phyloP scores from a whole-genome alignment of 768 basidiomycete species.

The Trichaptum fuscoviolaceum region DNA sequence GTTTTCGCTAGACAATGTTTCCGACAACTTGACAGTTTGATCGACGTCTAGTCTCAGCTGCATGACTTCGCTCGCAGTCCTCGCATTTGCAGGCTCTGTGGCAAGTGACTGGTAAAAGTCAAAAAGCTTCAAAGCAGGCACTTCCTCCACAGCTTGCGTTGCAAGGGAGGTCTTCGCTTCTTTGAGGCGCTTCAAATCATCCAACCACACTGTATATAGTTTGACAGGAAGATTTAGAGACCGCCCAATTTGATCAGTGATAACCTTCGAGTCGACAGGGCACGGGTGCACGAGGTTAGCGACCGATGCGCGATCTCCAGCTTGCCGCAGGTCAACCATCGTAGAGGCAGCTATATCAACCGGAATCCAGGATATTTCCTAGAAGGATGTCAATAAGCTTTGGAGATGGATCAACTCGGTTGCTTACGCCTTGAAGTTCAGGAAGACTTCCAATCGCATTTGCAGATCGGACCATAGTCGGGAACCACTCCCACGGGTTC shows the following conservation, averaged over 20 bases:
- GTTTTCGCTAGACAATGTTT: background rate
- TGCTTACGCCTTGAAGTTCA: background rate
- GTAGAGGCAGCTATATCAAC: slow-evolving; percentile 19
- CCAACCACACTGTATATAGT: slow-evolving; percentile 23
- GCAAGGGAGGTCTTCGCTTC: background rate
- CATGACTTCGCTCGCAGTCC: background rate
- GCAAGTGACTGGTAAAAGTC: background rate
- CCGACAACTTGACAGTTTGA: background rate
- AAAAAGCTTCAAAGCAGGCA: background rate
- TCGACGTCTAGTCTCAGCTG: background rate
- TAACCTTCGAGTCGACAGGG: slow-evolving; percentile 14
- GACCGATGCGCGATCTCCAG: slow-evolving; percentile 6
- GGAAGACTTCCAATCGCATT: slow-evolving; percentile 2
- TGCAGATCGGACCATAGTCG: slow-evolving; percentile 9
- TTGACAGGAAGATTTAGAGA: slow-evolving; percentile 20
- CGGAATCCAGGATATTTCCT: slow-evolving; percentile 17
- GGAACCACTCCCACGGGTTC: slow-evolving; percentile 15
- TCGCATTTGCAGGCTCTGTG: background rate
- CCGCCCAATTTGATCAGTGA: slow-evolving; percentile 13
- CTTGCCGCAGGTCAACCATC: slow-evolving; percentile 20
- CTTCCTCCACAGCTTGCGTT: background rate
- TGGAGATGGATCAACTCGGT: background rate
- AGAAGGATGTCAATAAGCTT: background rate
- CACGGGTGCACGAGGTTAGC: slow-evolving; percentile 22
- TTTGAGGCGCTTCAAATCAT: background rate